phyloP scores from a whole-genome alignment of 78 protist genomes.

The Tieghemostelium lacteum region DNA sequence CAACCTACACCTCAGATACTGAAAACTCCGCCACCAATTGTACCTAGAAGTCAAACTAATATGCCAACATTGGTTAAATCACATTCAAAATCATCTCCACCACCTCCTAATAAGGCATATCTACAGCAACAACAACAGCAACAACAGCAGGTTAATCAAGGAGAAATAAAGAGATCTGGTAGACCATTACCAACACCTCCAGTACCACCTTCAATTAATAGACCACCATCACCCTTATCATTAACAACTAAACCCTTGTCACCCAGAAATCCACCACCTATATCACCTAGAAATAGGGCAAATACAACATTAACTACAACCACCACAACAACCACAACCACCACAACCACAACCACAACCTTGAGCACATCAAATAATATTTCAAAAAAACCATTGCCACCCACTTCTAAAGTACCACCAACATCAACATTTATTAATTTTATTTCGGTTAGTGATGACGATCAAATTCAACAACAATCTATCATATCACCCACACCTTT shows the following conservation, averaged over 20 bases:
- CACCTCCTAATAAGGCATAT: background rate
- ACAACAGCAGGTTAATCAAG: background rate
- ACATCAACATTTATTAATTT: too few relatives aligned
- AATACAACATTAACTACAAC: too few relatives aligned
- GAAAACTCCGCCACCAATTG: constrained; percentile 3
- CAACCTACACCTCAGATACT: too few relatives aligned
- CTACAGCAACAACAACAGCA: background rate
- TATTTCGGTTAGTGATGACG: too few relatives aligned
- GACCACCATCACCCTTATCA: background rate
- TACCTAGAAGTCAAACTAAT: background rate
- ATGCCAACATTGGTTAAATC: background rate
- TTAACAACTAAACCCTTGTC: too few relatives aligned
- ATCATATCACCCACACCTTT: too few relatives aligned
- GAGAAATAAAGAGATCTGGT: background rate
- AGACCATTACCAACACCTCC: background rate
- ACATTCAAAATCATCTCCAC: background rate
- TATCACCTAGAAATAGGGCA: too few relatives aligned
- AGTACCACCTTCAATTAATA: background rate
- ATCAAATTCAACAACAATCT: too few relatives aligned
- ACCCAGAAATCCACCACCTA: too few relatives aligned
- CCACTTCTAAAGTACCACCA: background rate
- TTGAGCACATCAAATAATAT: background rate
- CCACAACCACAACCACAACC: constrained; percentile 4
- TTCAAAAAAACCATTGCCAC: too few relatives aligned
- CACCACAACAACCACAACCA: background rate